These are phyloP conservation scores for Fusarium sp. DNA, from an alignment of 2,329 filamentous ascomycete species.

Conservation along the genomic window DNA sequence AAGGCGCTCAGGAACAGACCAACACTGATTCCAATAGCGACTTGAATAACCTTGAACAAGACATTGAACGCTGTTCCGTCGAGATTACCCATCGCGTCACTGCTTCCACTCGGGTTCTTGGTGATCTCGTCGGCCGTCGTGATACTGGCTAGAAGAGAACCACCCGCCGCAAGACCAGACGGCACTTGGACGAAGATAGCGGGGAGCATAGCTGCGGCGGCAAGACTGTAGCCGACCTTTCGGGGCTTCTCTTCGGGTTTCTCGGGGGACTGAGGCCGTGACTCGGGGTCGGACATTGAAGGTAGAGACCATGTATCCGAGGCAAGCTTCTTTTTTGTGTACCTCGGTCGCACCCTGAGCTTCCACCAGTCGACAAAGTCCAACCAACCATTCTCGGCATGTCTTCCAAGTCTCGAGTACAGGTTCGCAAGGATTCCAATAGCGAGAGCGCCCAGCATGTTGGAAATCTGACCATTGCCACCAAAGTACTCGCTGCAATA, in stretches of 20 bases:
- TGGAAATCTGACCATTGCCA: slow-evolving; percentile 79
- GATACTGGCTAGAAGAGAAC: slow-evolving; percentile 70
- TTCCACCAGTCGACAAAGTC: slow-evolving; percentile 65
- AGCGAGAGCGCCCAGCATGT: slow-evolving; percentile 80
- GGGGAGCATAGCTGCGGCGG: slow-evolving; percentile 86
- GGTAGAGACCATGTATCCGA: slow-evolving; percentile 50
- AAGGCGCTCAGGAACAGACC: slow-evolving; percentile 69
- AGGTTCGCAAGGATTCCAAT: slow-evolving; percentile 84
- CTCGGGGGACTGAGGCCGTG: slow-evolving; percentile 41
- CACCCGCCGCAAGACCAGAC: slow-evolving; percentile 70
- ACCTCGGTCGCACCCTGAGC: slow-evolving; percentile 53
- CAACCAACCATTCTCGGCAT: slow-evolving; percentile 66
- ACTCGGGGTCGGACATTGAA: slow-evolving; percentile 49
- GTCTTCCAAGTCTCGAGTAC: slow-evolving; percentile 76
- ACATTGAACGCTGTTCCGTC: slow-evolving; percentile 66
- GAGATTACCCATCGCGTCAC: slow-evolving; percentile 46
- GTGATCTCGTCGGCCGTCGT: slow-evolving; percentile 68
- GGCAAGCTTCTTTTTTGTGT: slow-evolving; percentile 46
- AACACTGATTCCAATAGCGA: slow-evolving; percentile 72
- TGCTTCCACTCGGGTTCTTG: slow-evolving; percentile 52
- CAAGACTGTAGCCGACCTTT: slow-evolving; percentile 77
- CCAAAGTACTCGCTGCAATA: slow-evolving; percentile 76
- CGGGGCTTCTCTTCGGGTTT: slow-evolving; percentile 50
- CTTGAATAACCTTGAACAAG: slow-evolving; percentile 69
- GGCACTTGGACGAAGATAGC: slow-evolving; percentile 83